Percentiles rank a stretch among this genome's conserved stretches.
phyloP scores from a whole-genome alignment of 352 stramenopile genomes.

The Phytophthora citrophthora region DNA sequence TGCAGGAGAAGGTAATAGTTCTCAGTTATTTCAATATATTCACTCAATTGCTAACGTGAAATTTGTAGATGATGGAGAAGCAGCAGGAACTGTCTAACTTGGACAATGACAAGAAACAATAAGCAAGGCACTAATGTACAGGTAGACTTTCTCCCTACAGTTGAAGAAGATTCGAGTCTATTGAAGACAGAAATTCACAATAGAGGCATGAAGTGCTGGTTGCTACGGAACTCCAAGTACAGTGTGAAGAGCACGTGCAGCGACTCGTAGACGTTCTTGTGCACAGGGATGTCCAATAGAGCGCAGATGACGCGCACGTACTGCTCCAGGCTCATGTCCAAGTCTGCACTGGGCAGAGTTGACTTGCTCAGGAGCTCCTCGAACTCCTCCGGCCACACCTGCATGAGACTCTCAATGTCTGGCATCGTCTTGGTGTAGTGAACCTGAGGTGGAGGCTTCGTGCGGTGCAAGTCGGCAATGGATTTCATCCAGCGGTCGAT shows the following conservation, averaged over 20 bases:
- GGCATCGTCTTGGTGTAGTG: conserved; percentile 95
- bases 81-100: conserved; percentile 43
- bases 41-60: conserved; percentile 1
- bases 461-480: conserved; percentile 94
- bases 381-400: conserved; percentile 90
- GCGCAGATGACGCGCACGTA: conserved; percentile 93
- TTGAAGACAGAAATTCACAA: conserved; percentile 21
- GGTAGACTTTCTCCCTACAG: no score
- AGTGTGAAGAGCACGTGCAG: conserved; percentile 96
- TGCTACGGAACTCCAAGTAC: conserved; percentile 93
- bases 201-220: conserved; percentile 92
- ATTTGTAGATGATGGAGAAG: conserved; percentile 54
- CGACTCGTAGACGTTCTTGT: conserved; percentile 95
- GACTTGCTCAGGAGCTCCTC: conserved; percentile 81
- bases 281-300: conserved; percentile 95
- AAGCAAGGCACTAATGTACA: neutral
- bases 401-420: conserved; percentile 96
- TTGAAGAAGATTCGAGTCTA: conserved; percentile 5
- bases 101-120: conserved; percentile 30
- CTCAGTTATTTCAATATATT: neutral
- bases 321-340: conserved; percentile 94
- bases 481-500: conserved; percentile 96
- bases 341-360: conserved; percentile 72
- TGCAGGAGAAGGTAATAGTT: conserved; percentile 69
- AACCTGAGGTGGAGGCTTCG: conserved; percentile 92